Base-by-base conservation (phyloP, 331 rosid genomes). In the Dryas integrifolia region DNA sequence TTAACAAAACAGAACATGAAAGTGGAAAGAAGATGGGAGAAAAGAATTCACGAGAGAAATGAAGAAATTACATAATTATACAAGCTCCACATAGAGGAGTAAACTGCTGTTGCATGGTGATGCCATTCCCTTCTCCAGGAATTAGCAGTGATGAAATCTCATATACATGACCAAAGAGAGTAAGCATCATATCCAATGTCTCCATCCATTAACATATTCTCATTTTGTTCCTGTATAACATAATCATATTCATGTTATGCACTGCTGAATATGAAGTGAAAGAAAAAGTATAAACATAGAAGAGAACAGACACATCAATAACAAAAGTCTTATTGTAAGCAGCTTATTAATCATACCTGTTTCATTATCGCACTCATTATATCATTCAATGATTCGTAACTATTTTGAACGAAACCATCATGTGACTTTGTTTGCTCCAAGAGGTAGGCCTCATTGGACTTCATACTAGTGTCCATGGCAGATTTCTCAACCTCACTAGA, bases 91-190 rank as follows among this genome's bases (percentile, higher is more conserved):
- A 40, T 70, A 64, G 14, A 73, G 81, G 78, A 61, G 65, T 72
- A 56, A 67, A 59, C 65, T 5, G 52, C 41, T 13, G 38, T 30
- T 30, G 35, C 35, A 30, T 47, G 46, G 0, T 21, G 58, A 48
- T 69, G 77, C 80, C 75, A 44, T 69, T 63, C 44, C 60, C 60
- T 81, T 74, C 77, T 56, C 62, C 24, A n/a, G 43, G 75, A 85
- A 75, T 53, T 35, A 72, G 74, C 63, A 24, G 43, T 15, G 55
- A 66, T 6, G 65, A 43, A 47, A 66, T 71, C 80, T 88, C 89
- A 86, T 65, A 77, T 81, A 58, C 89, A 88, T 41, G 91, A 87
- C 77, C 96, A 89, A 47, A 88, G 87, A 39, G 96, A 82, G 80
- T 78, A 82, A 21, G 83, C 85, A 76, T 88, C 96, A 21, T 73